These are phyloP conservation scores for Peronospora belbahrii DNA, from an alignment of 352 stramenopile species.

Conservation along the genomic window DNA sequence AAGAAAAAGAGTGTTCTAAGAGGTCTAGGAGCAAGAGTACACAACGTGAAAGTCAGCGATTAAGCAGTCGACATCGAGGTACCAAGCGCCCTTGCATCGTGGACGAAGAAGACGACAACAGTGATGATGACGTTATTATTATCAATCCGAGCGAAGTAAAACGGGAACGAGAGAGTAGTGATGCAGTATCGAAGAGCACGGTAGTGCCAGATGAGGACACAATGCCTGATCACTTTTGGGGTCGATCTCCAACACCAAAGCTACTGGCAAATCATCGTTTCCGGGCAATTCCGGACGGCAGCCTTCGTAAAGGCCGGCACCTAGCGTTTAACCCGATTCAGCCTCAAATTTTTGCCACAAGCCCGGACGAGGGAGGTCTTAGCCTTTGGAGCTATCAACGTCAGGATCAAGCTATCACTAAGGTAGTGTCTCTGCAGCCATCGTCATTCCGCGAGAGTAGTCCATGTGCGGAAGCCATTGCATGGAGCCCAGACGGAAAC, in stretches of 20 bases:
- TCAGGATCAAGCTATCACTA: slow-evolving; percentile 48
- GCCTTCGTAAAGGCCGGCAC: slow-evolving; percentile 58
- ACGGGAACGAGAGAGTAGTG: slow-evolving; percentile 17
- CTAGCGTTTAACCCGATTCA: slow-evolving; percentile 71
- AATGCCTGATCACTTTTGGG: slow-evolving; percentile 73
- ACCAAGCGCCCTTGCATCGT: slow-evolving; percentile 57
- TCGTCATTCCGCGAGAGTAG: slow-evolving; percentile 55
- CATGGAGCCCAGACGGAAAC: slow-evolving; percentile 67
- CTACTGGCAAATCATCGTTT: slow-evolving; percentile 62
- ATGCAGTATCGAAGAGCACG: slow-evolving; percentile 5
- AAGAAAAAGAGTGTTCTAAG: slow-evolving; percentile 6
- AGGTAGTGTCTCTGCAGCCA: slow-evolving; percentile 51
- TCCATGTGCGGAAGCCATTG: slow-evolving; percentile 61
- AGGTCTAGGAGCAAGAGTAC: slow-evolving; percentile 20
- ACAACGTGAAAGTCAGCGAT: slow-evolving; percentile 21
- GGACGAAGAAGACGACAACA: slow-evolving; percentile 50
- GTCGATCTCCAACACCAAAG: slow-evolving; percentile 51
- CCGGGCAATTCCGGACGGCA: slow-evolving; percentile 50
- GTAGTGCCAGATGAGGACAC: slow-evolving; percentile 32
- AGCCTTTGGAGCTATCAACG: slow-evolving; percentile 75
- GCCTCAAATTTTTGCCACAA: slow-evolving; percentile 65
- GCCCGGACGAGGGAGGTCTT: slow-evolving; percentile 68
- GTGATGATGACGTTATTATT: slow-evolving; percentile 49
- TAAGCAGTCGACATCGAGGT: slow-evolving; percentile 23
- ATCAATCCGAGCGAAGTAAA: slow-evolving; percentile 42